These are phyloP conservation scores for Aspergillus floridensis DNA, from an alignment of 2,329 filamentous ascomycete genomes.

Conservation along the genomic window DNA sequence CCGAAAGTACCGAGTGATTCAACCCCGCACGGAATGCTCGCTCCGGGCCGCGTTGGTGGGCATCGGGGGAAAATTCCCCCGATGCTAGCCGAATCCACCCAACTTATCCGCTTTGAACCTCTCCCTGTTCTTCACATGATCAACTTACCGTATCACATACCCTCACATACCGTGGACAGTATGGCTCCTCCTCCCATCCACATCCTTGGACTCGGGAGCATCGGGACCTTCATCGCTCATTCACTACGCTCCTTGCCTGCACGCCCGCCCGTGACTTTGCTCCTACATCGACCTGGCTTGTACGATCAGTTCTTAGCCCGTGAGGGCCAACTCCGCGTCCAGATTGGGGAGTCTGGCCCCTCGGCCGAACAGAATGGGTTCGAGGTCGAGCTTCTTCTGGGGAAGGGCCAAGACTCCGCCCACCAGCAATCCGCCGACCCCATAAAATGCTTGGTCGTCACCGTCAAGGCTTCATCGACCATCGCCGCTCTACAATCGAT, in stretches of 20 bases:
- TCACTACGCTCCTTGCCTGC: slow-evolving; percentile 17
- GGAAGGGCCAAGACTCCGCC: background rate
- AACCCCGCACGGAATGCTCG: too few relatives aligned
- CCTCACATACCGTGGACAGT: too few relatives aligned
- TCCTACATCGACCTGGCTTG: slow-evolving; percentile 14
- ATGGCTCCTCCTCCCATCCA: slow-evolving; percentile 8
- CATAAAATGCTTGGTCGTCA: slow-evolving; percentile 1
- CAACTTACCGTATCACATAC: too few relatives aligned
- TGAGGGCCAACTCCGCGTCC: background rate
- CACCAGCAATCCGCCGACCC: background rate
- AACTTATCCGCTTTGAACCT: too few relatives aligned
- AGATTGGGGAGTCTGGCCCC: background rate
- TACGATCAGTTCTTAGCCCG: background rate
- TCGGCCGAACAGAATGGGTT: background rate
- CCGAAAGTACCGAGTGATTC: too few relatives aligned
- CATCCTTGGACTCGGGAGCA: slow-evolving; percentile 22
- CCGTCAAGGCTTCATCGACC: slow-evolving; percentile 5
- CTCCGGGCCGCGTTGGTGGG: too few relatives aligned
- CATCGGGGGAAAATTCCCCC: too few relatives aligned
- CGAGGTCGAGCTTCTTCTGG: background rate
- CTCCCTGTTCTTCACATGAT: too few relatives aligned
- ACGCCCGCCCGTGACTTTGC: slow-evolving; percentile 19
- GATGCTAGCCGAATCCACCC: too few relatives aligned
- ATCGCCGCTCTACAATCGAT: slow-evolving; percentile 4
- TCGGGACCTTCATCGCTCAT: slow-evolving; percentile 22